These are phyloP conservation scores for Trifolium repens DNA, from an alignment of 306 rosid genomes.

Conservation along the genomic window DNA sequence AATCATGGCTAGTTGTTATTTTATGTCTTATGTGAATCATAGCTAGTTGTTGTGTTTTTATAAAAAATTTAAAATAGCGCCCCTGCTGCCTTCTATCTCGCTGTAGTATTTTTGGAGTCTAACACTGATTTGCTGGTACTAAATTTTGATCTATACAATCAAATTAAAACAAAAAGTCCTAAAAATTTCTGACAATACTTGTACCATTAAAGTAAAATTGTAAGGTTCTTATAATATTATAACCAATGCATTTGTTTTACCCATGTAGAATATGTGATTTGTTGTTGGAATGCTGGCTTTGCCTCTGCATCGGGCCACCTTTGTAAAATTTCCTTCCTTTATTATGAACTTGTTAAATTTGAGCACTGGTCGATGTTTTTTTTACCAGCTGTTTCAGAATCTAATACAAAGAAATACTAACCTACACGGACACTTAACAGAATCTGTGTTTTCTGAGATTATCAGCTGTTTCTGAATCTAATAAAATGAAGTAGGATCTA, in stretches of 20 bases:
- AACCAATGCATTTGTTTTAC: too few relatives aligned
- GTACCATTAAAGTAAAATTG: background rate
- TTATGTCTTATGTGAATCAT: too few relatives aligned
- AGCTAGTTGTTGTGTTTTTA: background rate
- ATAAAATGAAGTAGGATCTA: slow-evolving; percentile 15
- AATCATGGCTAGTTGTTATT: background rate
- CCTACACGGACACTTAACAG: background rate
- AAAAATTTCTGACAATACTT: background rate
- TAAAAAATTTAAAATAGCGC: background rate
- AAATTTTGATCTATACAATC: background rate
- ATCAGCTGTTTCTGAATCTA: background rate
- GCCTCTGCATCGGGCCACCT: slow-evolving; percentile 15
- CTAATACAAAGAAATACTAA: background rate
- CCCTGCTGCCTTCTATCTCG: background rate
- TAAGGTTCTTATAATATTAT: too few relatives aligned
- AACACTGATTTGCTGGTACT: background rate
- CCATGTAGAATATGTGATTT: background rate
- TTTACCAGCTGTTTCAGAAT: slow-evolving; percentile 9
- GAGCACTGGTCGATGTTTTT: background rate
- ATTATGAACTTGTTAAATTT: background rate
- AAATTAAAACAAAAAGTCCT: background rate
- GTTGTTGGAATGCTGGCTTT: background rate
- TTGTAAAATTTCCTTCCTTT: background rate
- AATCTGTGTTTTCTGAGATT: background rate
- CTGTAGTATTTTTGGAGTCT: background rate